Conservation (phyloP, 2,329 filamentous ascomycete genomes). For the Fusarium cyanostomum region DNA sequence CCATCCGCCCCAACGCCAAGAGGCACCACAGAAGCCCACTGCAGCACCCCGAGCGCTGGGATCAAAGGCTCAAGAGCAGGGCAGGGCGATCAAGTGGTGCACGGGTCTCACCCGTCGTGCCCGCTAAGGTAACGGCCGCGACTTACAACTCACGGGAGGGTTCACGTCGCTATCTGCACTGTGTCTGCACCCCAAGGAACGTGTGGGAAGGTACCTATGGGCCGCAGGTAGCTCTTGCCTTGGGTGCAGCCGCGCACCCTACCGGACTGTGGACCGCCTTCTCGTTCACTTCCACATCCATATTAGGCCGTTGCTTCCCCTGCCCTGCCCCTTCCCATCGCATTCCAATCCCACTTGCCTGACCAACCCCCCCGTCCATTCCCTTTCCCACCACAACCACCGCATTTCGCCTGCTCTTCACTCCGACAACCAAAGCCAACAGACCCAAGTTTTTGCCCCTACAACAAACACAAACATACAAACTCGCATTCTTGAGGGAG, state of each 20-base stretch:
- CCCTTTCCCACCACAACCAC: conserved; percentile 39
- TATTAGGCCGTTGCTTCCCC: conserved; percentile 41
- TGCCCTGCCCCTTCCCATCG: conserved; percentile 33
- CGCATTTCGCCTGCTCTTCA: conserved; percentile 36
- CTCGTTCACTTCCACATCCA: conserved; percentile 28
- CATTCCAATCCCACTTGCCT: conserved; percentile 37
- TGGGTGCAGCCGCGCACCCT: conserved; percentile 15
- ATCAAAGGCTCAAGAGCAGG: conserved; percentile 1
- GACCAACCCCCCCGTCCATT: conserved; percentile 40
- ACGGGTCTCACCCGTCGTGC: conserved; percentile 16
- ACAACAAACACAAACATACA: conserved; percentile 36
- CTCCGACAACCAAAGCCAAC: conserved; percentile 33
- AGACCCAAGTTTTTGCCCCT: conserved; percentile 23
- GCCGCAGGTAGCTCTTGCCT: conserved; percentile 3
- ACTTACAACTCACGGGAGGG: conserved; percentile 16
- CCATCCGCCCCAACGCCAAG: conserved; percentile 8
- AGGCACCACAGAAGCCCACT: conserved; percentile 4
- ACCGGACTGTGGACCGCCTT: conserved; percentile 10
- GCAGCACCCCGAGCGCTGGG: conserved; percentile 6
- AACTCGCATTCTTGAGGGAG: conserved; percentile 7
- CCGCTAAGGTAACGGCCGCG: conserved; percentile 26
- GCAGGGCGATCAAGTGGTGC: conserved; percentile 29
- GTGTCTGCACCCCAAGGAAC: conserved; percentile 16
- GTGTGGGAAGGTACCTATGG: conserved; percentile 12
- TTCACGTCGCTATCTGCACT: conserved; percentile 29